Evolutionary conservation across 169 alveolate genomes (phyloP), one percentile per base, ranked within the genome.

Genomic region (Cryptosporidium xiaoi): DNA sequence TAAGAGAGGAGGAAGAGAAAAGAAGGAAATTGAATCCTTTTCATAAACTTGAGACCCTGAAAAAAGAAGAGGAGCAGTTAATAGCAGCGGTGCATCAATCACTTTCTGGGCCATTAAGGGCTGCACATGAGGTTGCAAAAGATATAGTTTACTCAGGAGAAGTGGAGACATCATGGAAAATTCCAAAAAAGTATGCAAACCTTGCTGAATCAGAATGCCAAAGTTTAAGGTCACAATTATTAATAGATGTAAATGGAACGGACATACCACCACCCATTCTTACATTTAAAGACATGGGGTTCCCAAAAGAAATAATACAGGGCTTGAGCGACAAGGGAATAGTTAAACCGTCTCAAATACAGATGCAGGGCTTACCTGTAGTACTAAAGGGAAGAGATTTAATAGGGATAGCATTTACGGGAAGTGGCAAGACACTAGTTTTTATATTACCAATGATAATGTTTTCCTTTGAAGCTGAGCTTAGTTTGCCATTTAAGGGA

Each of bases 191-290:
- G 66, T 93, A 93, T 90, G 68, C 83, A 34, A 44, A 18, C 27
- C 44, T 93, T 48, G 53, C 90, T 29, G 83, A 71, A 36, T 56
- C 69, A 33, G 93, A 92, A 48, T 91, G 90, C 0, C 90, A 90
- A 16, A 82, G 71, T 44, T 82, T 93, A 46, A 36, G 96, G 66
- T 91, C 71, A 4, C 83, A 83, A 55, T 91, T 94, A 82, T 91
- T 93, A 89, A 93, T 96, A 10, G 97, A 95, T 82, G 94, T 94
- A 4, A 84, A 71, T 64, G 99, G 98, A 10, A 71, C 87, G 18
- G 96, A 95, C 65, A 91, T 95, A 10, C 98, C 99, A 4, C 98
- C 99, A 46, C 98, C 98, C 2, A 95, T 97, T 65, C 91, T 93
- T 84, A 92, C 93, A 29, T 96, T 96, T 83, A 92, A 94, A 77